Base-by-base conservation (phyloP, 768 basidiomycete genomes). In the Daedalea quercina region DNA sequence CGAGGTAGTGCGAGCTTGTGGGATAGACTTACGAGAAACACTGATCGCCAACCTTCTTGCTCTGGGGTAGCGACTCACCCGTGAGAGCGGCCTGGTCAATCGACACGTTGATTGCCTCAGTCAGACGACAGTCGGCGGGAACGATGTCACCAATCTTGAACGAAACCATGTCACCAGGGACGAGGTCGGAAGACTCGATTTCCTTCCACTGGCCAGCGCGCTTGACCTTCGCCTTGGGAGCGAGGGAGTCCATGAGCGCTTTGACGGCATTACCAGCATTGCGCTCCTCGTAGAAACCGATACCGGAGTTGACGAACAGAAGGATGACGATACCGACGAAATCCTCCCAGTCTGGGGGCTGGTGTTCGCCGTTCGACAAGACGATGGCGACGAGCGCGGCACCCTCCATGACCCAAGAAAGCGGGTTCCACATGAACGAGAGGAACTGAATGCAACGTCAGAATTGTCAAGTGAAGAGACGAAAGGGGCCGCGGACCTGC, bases 131-230 rank as follows among this genome's bases (percentile, higher is more conserved):
- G 67, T 97, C 95, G 56, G 94, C 94, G 50, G 95, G 93, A 54
- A 97, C 95, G 58, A 98, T 90, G 64, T 97, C 95, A 75, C 95
- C 95, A 70, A 97, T 97, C 75, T 98, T 98, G 91, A 97, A 98
- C 3, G 93, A 77, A 54, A 98, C 74, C 79, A 96, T 88, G 65
- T 98, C 95, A 67, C 94, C 95, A 47, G 95, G 95, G 33, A 96
- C 94, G 50, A 98, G 83, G 33, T 76, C 79, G 33, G 94, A 61
- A 0, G 92, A 94, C 65, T 98, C 95, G 59, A 97, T 87, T 69
- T 98, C 95, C 19, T 70, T 66, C 95, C 95, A 97, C 33, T 63
- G 63, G 55, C 90, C 90, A 55, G 78, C 78, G 52, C 95, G 94
- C 75, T 82, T 91, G 67, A 92, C 90, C 71, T 88, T 90, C 28